Percentiles rank a stretch among this genome's conserved stretches.
Evolutionary conservation across 257 asterid species (phyloP).

Genomic region (Hygrophila difformis): DNA sequence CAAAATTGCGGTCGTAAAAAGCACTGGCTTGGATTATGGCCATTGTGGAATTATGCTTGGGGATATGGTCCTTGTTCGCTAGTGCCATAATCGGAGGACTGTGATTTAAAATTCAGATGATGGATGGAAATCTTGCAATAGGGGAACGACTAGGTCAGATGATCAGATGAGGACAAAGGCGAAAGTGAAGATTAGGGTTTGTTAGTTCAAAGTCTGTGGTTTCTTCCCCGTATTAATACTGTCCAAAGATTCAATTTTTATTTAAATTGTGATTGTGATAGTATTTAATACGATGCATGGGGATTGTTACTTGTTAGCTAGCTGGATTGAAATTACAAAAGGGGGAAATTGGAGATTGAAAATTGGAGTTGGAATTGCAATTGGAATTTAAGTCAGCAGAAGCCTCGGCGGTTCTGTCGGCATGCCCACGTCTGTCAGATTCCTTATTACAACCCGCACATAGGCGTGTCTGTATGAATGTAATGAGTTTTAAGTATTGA

Average conservation of each 20-base stretch:
- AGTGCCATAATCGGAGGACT: conserved; percentile 60
- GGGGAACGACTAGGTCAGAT: too few species aligned
- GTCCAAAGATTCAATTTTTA: background rate
- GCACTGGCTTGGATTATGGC: conserved; percentile 52
- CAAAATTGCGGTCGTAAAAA: conserved; percentile 44
- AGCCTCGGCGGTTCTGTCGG: conserved; percentile 62
- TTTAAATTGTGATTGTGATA: too few species aligned
- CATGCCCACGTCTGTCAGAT: conserved; percentile 67
- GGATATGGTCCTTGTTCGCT: conserved; percentile 38
- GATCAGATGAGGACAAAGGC: too few species aligned
- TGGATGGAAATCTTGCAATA: too few species aligned
- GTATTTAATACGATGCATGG: conserved; percentile 19
- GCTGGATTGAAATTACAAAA: conserved; percentile 12
- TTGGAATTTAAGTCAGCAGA: too few species aligned
- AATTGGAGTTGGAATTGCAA: conserved; percentile 8
- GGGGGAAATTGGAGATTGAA: background rate
- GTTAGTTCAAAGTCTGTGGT: background rate
- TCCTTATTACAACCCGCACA: conserved; percentile 20
- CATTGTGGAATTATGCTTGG: conserved; percentile 29
- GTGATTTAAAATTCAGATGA: too few species aligned
- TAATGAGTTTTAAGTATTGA: background rate
- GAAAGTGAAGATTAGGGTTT: conserved; percentile 5
- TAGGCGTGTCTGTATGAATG: conserved; percentile 17
- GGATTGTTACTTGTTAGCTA: conserved; percentile 66
- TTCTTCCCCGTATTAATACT: background rate